phyloP scores from a whole-genome alignment of 2,329 filamentous ascomycete species.

The Neonectria punicea region DNA sequence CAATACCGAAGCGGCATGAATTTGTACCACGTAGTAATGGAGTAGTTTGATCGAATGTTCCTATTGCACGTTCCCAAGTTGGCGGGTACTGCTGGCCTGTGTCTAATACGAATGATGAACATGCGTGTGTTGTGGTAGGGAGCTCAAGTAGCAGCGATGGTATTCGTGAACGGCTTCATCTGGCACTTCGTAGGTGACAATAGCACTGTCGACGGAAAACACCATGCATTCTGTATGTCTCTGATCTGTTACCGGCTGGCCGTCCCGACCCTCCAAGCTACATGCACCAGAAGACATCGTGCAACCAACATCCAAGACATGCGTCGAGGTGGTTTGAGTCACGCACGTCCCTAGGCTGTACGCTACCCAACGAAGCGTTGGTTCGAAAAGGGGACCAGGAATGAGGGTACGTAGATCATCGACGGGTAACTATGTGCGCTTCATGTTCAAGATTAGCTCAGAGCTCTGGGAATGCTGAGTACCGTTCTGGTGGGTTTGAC shows the following conservation, averaged over 20 bases:
- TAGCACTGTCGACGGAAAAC: background rate
- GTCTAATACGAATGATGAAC: background rate
- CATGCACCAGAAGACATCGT: slow-evolving; percentile 11
- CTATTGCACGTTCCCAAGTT: background rate
- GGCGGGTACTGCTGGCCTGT: background rate
- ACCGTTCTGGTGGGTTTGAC: slow-evolving; percentile 3
- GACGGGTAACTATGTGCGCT: background rate
- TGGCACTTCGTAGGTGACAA: background rate
- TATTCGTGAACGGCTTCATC: background rate
- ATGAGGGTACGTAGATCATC: background rate
- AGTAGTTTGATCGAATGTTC: slow-evolving; percentile 10
- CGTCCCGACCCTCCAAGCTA: slow-evolving; percentile 19
- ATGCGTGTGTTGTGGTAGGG: background rate
- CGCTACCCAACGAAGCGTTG: background rate
- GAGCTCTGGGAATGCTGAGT: background rate
- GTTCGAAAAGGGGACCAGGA: background rate
- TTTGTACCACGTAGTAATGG: background rate
- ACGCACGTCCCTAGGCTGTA: background rate
- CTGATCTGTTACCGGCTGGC: slow-evolving; percentile 29
- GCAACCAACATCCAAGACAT: slow-evolving; percentile 17
- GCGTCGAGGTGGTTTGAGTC: slow-evolving; percentile 7
- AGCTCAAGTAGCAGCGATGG: background rate
- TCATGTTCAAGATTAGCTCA: background rate
- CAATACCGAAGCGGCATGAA: slow-evolving; percentile 35
- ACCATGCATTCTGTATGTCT: slow-evolving; percentile 3